A percentile compares a stretch with the other conserved stretches of the same genome.
These are phyloP conservation scores for Sordariomycetes sp. DNA, from an alignment of 2,329 filamentous ascomycete genomes.

Conservation along the genomic window DNA sequence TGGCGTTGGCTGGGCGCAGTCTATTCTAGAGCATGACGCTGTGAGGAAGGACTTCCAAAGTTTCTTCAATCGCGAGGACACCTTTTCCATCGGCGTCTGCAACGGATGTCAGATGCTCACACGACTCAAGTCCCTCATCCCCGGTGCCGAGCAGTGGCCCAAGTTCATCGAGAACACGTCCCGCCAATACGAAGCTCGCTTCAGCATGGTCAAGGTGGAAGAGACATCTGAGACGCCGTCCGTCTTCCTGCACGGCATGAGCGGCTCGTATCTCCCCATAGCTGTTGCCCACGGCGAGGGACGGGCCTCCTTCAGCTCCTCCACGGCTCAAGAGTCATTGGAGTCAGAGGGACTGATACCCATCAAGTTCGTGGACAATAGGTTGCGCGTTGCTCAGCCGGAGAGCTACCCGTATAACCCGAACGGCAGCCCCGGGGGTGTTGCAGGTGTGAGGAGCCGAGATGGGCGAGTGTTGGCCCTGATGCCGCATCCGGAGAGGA, in stretches of 20 bases:
- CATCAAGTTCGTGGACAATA: slow-evolving; percentile 80
- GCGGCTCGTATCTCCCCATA: slow-evolving; percentile 72
- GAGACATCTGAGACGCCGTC: slow-evolving; percentile 48
- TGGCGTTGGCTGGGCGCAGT: slow-evolving; percentile 95
- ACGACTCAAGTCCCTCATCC: slow-evolving; percentile 69
- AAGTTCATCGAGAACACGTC: slow-evolving; percentile 77
- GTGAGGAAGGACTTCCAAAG: slow-evolving; percentile 66
- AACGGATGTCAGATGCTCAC: slow-evolving; percentile 96
- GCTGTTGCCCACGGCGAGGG: slow-evolving; percentile 89
- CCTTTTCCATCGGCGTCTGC: slow-evolving; percentile 89
- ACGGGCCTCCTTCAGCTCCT: slow-evolving; percentile 59
- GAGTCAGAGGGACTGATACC: slow-evolving; percentile 61
- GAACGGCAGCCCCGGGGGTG: slow-evolving; percentile 74
- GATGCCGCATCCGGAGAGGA: slow-evolving; percentile 94
- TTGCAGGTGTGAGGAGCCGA: slow-evolving; percentile 68
- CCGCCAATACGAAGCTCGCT: slow-evolving; percentile 84
- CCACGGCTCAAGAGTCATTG: slow-evolving; percentile 42
- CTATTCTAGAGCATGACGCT: slow-evolving; percentile 75
- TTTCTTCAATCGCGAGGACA: slow-evolving; percentile 84
- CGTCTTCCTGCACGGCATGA: slow-evolving; percentile 90
- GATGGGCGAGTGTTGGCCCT: slow-evolving; percentile 78
- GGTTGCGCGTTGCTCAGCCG: slow-evolving; percentile 52
- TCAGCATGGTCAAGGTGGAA: slow-evolving; percentile 70
- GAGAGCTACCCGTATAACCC: slow-evolving; percentile 81
- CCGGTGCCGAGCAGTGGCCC: slow-evolving; percentile 76